Evolutionary conservation across 345 rosid genomes (phyloP).

Genomic region (Euphorbia tirucalli): DNA sequence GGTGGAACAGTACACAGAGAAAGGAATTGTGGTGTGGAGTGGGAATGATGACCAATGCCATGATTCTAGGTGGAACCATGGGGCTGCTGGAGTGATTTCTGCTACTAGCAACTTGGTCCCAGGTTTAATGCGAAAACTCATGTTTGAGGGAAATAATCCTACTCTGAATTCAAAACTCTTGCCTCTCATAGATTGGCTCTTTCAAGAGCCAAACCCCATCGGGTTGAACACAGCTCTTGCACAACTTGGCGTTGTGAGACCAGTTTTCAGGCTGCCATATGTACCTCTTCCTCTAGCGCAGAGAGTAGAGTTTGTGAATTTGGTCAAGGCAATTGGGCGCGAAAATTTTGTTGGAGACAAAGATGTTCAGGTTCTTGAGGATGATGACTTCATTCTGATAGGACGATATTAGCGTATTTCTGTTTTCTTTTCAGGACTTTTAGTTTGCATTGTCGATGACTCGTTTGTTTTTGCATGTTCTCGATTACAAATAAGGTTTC

Average conservation of each 20-base stretch:
- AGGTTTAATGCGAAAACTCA: conserved; percentile 53
- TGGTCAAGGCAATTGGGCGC: conserved; percentile 67
- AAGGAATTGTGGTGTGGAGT: conserved; percentile 77
- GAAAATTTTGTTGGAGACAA: conserved; percentile 75
- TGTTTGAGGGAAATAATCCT: conserved; percentile 63
- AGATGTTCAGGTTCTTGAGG: conserved; percentile 72
- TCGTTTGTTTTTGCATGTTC: background rate
- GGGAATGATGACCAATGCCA: conserved; percentile 88
- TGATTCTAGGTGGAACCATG: conserved; percentile 74
- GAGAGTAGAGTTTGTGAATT: conserved; percentile 65
- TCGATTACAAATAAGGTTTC: background rate
- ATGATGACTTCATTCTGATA: conserved; percentile 63
- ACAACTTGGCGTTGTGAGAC: conserved; percentile 77
- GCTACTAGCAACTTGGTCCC: conserved; percentile 79
- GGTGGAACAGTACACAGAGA: conserved; percentile 53
- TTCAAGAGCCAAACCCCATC: conserved; percentile 74
- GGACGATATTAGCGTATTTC: conserved; percentile 52
- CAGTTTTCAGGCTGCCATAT: conserved; percentile 76
- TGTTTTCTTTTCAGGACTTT: background rate
- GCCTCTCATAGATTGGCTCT: conserved; percentile 77
- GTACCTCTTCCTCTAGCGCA: conserved; percentile 63
- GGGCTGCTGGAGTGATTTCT: conserved; percentile 74
- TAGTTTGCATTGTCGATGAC: too few species aligned
- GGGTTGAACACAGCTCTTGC: conserved; percentile 89
- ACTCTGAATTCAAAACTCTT: conserved; percentile 56